A percentile compares a stretch with the other conserved stretches of the same genome.
These are phyloP conservation scores for Phytophthora pini DNA, from an alignment of 352 stramenopile species.

Conservation along the genomic window DNA sequence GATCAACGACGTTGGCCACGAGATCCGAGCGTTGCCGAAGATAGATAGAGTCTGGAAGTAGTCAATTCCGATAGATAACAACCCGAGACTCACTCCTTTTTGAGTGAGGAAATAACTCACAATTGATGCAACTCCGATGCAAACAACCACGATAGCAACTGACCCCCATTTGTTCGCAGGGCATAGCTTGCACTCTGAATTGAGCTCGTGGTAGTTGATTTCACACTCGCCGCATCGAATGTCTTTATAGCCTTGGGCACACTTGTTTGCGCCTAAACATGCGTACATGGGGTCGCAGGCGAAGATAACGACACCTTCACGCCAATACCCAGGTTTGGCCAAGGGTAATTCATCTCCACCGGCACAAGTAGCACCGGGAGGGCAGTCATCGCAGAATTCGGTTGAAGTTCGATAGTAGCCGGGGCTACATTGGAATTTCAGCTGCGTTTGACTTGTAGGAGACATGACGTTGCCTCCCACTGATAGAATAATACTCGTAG, in stretches of 20 bases:
- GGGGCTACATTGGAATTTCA: conserved; percentile 69
- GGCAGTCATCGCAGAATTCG: conserved; percentile 61
- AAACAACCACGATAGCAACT: conserved; percentile 54
- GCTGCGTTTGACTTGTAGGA: conserved; percentile 58
- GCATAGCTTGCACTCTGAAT: conserved; percentile 65
- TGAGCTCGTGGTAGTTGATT: conserved; percentile 64
- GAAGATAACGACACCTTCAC: conserved; percentile 58
- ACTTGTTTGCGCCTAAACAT: conserved; percentile 62
- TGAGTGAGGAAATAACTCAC: conserved; percentile 65
- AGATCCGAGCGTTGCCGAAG: conserved; percentile 72
- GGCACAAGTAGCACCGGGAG: conserved; percentile 52
- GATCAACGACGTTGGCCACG: conserved; percentile 71
- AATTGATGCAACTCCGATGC: conserved; percentile 52
- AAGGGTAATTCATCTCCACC: conserved; percentile 57
- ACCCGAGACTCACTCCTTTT: conserved; percentile 69
- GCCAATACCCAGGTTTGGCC: conserved; percentile 60
- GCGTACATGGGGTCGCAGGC: conserved; percentile 63
- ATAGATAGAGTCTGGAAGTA: conserved; percentile 90
- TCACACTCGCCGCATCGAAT: conserved; percentile 59
- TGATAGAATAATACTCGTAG: conserved; percentile 58
- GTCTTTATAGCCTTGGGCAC: conserved; percentile 48
- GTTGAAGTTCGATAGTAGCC: conserved; percentile 58
- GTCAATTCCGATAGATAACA: conserved; percentile 85
- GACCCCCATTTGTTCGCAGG: conserved; percentile 64
- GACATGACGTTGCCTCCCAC: conserved; percentile 70